Base-by-base conservation (phyloP, 208 protist species). In the Leishmania major region DNA sequence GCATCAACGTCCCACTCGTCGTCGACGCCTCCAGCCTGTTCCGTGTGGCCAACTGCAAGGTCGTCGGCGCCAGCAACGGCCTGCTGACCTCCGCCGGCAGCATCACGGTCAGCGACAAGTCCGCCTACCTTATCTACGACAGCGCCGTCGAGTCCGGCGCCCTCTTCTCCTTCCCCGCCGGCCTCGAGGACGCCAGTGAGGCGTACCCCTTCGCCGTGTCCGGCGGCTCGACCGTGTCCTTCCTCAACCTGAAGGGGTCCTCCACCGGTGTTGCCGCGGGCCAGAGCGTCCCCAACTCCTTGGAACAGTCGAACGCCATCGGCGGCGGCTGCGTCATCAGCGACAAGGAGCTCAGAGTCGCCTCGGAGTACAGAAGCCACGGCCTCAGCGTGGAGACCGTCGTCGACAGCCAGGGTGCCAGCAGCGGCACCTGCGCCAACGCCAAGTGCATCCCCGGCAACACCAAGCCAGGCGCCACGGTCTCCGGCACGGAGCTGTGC, bases 1-100 rank as follows among this genome's bases (percentile, higher is more conserved):
- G 8, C 67, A 75, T 78, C 47, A 28, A 51, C 35, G n/a, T 15
- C 31, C 60, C 73, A 51, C 73, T 84, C 59, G 22, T 45, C 51
- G 64, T 84, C 37, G 43, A 53, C 45, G 43, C 55, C 49, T 73
- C 74, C 80, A 84, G 80, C 74, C 5, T 84, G 57, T 79, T 84
- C 72, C 80, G 80, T n/a, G 49, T 84, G 49, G 66, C 31, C 37
- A 40, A 79, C 25, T 31, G 67, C 69, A 40, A n/a, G 17, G 62
- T 31, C 43, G 47, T 60, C n/a, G 47, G 45, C 13, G 25, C 51
- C 67, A n/a, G 22, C 43, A 28, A 43, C 13, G 60, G 59, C 40
- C 64, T 84, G 31, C 55, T 84, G 72, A 11, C 43, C 45, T 66
- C 73, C 80, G 57, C 62, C 6, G 74, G 80, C 72, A 55, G 55